Evolutionary conservation across 1,284 basidiomycete genomes (phyloP).

Genomic region (Omphalotus olearius): DNA sequence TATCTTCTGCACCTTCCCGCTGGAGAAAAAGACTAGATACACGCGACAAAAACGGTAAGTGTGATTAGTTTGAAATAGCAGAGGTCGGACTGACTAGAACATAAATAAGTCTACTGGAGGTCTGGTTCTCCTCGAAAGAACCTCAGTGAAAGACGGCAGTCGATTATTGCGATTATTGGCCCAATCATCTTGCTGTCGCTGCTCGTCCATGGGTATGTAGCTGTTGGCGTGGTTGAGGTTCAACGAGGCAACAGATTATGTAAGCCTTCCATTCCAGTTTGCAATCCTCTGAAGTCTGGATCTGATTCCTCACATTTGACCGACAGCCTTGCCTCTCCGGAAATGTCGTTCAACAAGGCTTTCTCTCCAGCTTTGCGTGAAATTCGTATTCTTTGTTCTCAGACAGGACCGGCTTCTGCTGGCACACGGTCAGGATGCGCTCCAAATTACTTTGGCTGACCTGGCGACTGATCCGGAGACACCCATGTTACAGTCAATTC

Average conservation of each 20-base stretch:
- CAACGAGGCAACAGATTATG: conserved; percentile 27
- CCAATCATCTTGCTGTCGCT: conserved; percentile 67
- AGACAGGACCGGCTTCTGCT: conserved; percentile 72
- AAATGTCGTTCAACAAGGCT: conserved; percentile 73
- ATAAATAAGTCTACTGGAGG: conserved; percentile 97
- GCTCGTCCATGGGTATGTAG: conserved; percentile 52
- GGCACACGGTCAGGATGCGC: conserved; percentile 68
- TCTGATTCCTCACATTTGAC: too few relatives aligned
- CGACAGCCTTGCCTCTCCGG: too few relatives aligned
- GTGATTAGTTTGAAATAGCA: not conserved
- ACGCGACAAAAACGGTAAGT: conserved; percentile 11
- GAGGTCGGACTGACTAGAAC: conserved; percentile 78
- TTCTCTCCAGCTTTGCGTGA: conserved; percentile 83
- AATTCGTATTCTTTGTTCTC: conserved; percentile 84
- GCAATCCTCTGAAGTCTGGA: not conserved
- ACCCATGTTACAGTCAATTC: conserved; percentile 63
- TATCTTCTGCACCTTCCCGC: conserved; percentile 91
- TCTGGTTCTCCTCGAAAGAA: conserved; percentile 81
- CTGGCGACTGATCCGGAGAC: too few relatives aligned
- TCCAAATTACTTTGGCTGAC: not conserved
- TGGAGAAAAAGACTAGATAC: conserved; percentile 78
- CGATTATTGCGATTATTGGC: conserved; percentile 62
- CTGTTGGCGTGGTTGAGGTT: conserved; percentile 10
- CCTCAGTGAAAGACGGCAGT: conserved; percentile 79
- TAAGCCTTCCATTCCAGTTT: conserved; percentile 20